phyloP scores from a whole-genome alignment of 768 basidiomycete species.

The Porphyrellus cyaneotinctus region DNA sequence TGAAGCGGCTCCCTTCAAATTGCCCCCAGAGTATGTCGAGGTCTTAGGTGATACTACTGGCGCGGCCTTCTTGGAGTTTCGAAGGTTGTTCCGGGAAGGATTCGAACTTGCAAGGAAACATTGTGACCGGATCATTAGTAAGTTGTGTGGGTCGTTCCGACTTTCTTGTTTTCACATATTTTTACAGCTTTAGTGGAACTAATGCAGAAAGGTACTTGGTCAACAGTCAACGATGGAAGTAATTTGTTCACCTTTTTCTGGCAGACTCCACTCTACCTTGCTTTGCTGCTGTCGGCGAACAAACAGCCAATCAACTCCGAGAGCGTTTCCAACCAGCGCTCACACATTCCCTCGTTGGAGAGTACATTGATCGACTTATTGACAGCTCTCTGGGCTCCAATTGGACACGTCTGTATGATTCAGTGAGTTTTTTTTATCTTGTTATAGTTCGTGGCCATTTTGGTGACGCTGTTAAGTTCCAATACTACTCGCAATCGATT shows the following conservation, averaged over 20 bases:
- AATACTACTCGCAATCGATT: slow-evolving; percentile 93
- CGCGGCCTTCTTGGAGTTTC: slow-evolving; percentile 79
- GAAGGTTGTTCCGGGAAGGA: slow-evolving; percentile 81
- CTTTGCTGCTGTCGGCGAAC: slow-evolving; percentile 85
- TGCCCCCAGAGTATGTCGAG: slow-evolving; percentile 92
- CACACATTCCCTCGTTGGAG: slow-evolving; percentile 78
- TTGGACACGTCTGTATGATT: slow-evolving; percentile 96
- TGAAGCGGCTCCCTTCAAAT: slow-evolving; percentile 98
- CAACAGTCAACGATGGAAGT: neutral
- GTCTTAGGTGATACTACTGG: slow-evolving; percentile 85
- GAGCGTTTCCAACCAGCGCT: slow-evolving; percentile 93
- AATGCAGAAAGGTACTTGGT: slow-evolving; percentile 84
- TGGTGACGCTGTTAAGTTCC: slow-evolving; percentile 45
- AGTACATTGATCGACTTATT: slow-evolving; percentile 86
- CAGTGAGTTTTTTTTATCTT: slow-evolving; percentile 45
- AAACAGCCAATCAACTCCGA: slow-evolving; percentile 81
- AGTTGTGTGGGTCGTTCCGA: slow-evolving; percentile 24
- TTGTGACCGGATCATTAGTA: slow-evolving; percentile 92
- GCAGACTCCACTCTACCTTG: slow-evolving; percentile 87
- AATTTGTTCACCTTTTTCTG: neutral
- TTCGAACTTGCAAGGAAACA: slow-evolving; percentile 95
- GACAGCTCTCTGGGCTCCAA: slow-evolving; percentile 87
- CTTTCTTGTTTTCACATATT: slow-evolving; percentile 3
- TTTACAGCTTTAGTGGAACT: slow-evolving; percentile 78
- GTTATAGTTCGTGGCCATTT: neutral